Base-by-base conservation (phyloP, 2,329 filamentous ascomycete genomes). In the Claviceps africana region DNA sequence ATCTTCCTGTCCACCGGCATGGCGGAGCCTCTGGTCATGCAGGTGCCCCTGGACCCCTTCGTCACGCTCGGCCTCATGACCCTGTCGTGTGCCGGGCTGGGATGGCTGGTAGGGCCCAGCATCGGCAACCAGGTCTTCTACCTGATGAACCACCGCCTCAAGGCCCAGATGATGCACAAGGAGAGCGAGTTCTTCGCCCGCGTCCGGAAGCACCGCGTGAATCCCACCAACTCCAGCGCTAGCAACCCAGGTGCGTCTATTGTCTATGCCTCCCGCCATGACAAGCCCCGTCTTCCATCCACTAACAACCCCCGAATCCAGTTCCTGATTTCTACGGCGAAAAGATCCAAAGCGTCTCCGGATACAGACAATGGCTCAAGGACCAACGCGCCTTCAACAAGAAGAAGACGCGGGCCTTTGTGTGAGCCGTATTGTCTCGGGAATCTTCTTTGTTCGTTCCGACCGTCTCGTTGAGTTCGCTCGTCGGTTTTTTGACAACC, bases 251-350 rank as follows among this genome's bases (percentile, higher is more conserved):
- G 80, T 75, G 67, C 54, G 71, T 31, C 21, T 30, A n/a, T n/a
- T n/a, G n/a, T n/a, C n/a, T n/a, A n/a, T n/a, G n/a, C n/a, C n/a
- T n/a, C n/a, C n/a, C n/a, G n/a, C n/a, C n/a, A n/a, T n/a, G n/a
- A n/a, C n/a, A n/a, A n/a, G n/a, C n/a, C n/a, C n/a, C n/a, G n/a
- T n/a, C n/a, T n/a, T n/a, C n/a, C n/a, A n/a, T n/a, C n/a, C n/a
- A n/a, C n/a, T n/a, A n/a, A n/a, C 65, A 54, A 65, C 51, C 4
- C 25, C 31, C n/a, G 19, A 22, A 8, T 47, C 2, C 51, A 77
- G 87, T 95, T 1, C 90, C 91, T 44, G 93, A 98, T 67, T 98
- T 95, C 71, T 98, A 98, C 64, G 93, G 93, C 61, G 93, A 98
- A 73, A 97, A 96, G 77, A 95, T 98, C 61, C 87, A 86, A 50